phyloP scores from a whole-genome alignment of 1,284 basidiomycete genomes.

The Amylostereum areolatum region DNA sequence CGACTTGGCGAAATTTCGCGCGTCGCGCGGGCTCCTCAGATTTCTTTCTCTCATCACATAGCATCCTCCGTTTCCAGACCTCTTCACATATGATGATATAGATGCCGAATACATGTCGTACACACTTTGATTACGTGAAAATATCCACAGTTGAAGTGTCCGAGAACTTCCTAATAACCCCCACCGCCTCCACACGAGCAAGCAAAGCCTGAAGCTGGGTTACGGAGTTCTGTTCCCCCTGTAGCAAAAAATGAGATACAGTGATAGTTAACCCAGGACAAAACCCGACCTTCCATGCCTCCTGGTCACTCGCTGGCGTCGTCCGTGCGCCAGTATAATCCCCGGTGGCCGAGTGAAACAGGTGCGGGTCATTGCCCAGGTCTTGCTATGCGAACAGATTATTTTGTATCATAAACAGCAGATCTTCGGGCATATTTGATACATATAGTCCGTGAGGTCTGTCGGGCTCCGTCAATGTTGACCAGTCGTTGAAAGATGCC shows the following conservation, averaged over 20 bases:
- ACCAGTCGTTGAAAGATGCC: not conserved
- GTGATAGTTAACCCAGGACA: not conserved
- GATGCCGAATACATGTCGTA: no score
- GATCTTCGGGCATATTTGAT: slow-evolving; percentile 56
- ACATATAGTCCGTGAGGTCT: slow-evolving; percentile 43
- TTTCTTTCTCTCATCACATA: no score
- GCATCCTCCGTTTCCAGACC: no score
- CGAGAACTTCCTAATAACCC: no score
- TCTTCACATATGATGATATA: no score
- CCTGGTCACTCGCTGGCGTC: slow-evolving; percentile 60
- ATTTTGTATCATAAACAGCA: slow-evolving; percentile 67
- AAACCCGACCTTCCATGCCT: slow-evolving; percentile 71
- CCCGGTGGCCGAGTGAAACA: slow-evolving; percentile 72
- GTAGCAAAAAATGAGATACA: not conserved
- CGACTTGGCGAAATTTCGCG: no score
- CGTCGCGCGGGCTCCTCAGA: no score
- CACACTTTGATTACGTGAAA: no score
- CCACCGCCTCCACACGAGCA: slow-evolving; percentile 33
- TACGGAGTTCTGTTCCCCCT: slow-evolving; percentile 82
- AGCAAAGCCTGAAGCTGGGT: slow-evolving; percentile 69
- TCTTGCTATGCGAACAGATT: slow-evolving; percentile 74
- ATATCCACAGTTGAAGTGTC: no score
- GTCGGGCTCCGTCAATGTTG: no score
- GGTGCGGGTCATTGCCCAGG: slow-evolving; percentile 68
- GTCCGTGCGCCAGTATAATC: slow-evolving; percentile 51